Base-by-base conservation (phyloP, 495 filamentous ascomycete genomes). In the Aspergillus affinis region DNA sequence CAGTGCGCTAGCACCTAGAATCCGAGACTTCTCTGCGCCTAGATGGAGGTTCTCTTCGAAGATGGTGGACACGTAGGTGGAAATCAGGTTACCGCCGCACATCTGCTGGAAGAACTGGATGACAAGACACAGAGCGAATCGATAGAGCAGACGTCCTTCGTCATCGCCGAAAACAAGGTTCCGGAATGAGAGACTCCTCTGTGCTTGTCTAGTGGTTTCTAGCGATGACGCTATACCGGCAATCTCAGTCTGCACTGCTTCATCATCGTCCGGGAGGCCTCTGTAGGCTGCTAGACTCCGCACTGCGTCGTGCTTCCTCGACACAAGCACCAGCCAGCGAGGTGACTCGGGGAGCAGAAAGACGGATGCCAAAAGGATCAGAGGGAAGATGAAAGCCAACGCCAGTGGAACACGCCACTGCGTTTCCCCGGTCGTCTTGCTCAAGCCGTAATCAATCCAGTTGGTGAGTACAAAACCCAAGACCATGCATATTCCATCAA, bases 311-410 rank as follows among this genome's bases (percentile, higher is more conserved):
- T 83, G 77, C 19, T 82, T 70, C 41, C 76, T 73, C 32, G 79
- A 77, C 32, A 73, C 75, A 66, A 81, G 81, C 60, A 86, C 80
- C 56, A 76, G 78, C 67, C 77, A 86, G 59, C 84, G 81, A 27
- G 84, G 84, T 2, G 84, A 86, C 66, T 89, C 86, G 15, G 77
- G 81, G 17, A 86, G 76, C 60, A 86, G 75, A 52, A 87, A 78
- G 19, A 83, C 80, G 48, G 84, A 75, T 54, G 75, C 60, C 61
- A 86, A 78, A 47, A 88, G 83, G 23, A 86, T 75, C 0, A 80
- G 69, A 2, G 83, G 82, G 62, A 89, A 61, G 20, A 89, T 78
- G 65, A 88, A 74, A 48, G 88, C 86, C 45, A 79, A 65, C 7
- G 67, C 72, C 9, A 79, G 63, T 7, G 78, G 72, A 19, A 82